These are phyloP conservation scores for Malus sieversii DNA, from an alignment of 306 rosid species.

Conservation along the genomic window DNA sequence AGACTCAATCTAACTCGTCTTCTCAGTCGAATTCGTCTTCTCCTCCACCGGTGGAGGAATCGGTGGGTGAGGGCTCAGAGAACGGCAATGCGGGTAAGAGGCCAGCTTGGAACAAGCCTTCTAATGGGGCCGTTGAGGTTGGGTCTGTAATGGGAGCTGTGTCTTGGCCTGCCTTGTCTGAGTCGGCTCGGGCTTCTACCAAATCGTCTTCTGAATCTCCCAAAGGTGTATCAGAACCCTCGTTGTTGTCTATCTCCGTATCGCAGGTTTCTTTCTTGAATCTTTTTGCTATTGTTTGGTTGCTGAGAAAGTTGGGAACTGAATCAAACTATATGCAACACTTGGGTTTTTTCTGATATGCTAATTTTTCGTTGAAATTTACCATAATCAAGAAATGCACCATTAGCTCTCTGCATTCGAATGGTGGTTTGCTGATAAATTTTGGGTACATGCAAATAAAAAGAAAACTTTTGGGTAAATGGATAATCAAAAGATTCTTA, in stretches of 20 bases:
- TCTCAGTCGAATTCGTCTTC: background rate
- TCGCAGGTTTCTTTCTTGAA: constrained; percentile 50
- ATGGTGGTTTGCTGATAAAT: background rate
- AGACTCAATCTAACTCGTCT: background rate
- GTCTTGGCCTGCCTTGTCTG: constrained; percentile 68
- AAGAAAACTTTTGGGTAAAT: background rate
- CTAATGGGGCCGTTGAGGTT: constrained; percentile 47
- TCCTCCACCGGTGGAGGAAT: constrained; percentile 30
- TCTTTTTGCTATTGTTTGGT: background rate
- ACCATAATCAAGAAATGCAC: background rate
- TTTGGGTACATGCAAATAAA: background rate
- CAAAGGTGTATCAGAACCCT: constrained; percentile 49
- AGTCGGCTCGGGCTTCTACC: constrained; percentile 39
- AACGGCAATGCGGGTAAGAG: constrained; percentile 40
- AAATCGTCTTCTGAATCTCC: constrained; percentile 49
- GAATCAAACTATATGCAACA: background rate
- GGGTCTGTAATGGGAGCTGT: constrained; percentile 61
- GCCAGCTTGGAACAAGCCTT: constrained; percentile 70
- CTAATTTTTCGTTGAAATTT: background rate
- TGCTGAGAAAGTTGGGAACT: background rate
- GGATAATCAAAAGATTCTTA: background rate
- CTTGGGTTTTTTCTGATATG: background rate
- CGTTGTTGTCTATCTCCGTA: constrained; percentile 33
- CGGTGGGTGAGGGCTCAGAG: constrained; percentile 34
- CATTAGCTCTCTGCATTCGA: background rate